Evolutionary conservation across 768 basidiomycete genomes (phyloP).

Genomic region (Exidia glandulosa): DNA sequence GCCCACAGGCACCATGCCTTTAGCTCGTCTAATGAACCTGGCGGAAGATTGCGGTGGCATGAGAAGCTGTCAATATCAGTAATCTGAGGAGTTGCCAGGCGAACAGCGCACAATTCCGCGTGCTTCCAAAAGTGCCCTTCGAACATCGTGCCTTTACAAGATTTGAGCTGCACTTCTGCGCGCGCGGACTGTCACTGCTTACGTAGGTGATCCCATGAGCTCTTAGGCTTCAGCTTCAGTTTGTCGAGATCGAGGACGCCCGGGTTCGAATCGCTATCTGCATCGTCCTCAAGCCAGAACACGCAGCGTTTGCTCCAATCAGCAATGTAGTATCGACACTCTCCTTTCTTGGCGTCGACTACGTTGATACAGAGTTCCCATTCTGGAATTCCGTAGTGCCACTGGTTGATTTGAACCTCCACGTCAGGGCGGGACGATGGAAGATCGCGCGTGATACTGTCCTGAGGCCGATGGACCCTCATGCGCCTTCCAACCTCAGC

Average conservation of each 20-base stretch:
- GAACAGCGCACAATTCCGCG: neutral
- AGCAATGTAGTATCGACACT: neutral
- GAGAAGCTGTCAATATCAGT: neutral
- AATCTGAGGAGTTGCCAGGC: neutral
- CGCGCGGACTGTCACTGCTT: no score
- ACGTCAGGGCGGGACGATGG: neutral
- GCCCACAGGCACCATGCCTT: no score
- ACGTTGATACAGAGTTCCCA: neutral
- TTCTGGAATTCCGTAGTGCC: neutral
- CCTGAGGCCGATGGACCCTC: neutral
- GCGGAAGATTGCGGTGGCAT: neutral
- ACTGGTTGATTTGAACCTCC: neutral
- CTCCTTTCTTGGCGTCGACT: neutral
- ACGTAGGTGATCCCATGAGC: no score
- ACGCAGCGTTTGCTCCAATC: neutral
- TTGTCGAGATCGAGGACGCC: neutral
- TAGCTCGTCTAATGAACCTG: neutral
- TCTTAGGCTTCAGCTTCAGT: neutral
- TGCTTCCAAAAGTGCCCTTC: neutral
- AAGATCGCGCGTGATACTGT: neutral
- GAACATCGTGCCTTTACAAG: neutral
- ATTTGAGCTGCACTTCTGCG: neutral
- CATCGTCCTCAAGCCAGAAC: neutral
- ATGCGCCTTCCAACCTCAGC: neutral
- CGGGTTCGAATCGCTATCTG: no score